Conservation (phyloP, 2,329 filamentous ascomycete species). For the Alternaria burnsii region DNA sequence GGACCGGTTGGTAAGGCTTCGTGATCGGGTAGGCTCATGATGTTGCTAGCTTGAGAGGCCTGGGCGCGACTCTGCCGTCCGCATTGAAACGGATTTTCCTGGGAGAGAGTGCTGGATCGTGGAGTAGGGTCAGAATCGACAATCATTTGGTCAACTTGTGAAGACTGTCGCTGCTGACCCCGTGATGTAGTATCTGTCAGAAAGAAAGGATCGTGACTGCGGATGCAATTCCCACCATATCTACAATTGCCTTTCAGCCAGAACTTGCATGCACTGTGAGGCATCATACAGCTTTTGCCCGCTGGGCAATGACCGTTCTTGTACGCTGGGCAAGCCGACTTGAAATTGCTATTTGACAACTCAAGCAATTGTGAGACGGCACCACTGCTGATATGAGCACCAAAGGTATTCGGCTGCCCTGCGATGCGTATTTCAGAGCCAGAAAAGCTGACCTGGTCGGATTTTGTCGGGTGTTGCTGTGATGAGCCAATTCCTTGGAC, state of each 20-base stretch:
- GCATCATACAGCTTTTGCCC: conserved; percentile 1
- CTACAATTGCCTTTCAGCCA: conserved; percentile 4
- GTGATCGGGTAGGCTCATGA: background rate
- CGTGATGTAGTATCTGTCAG: background rate
- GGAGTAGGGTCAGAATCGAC: background rate
- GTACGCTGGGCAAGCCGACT: conserved; percentile 2
- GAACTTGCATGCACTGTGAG: conserved; percentile 4
- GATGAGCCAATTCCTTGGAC: background rate
- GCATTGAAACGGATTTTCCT: background rate
- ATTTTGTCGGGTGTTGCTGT: background rate
- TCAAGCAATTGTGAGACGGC: background rate
- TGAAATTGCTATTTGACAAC: background rate
- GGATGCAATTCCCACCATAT: background rate
- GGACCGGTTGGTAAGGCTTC: background rate
- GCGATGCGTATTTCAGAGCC: background rate
- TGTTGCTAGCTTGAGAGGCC: background rate
- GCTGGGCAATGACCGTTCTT: background rate
- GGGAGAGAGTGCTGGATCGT: background rate
- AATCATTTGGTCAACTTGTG: background rate
- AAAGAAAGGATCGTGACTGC: conserved; percentile 15
- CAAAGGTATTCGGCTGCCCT: background rate
- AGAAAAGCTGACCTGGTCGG: background rate
- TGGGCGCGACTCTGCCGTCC: background rate
- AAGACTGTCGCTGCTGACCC: background rate
- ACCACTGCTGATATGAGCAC: background rate